Base-by-base conservation (phyloP, 2,329 filamentous ascomycete genomes). In the Graphilbum sp. region DNA sequence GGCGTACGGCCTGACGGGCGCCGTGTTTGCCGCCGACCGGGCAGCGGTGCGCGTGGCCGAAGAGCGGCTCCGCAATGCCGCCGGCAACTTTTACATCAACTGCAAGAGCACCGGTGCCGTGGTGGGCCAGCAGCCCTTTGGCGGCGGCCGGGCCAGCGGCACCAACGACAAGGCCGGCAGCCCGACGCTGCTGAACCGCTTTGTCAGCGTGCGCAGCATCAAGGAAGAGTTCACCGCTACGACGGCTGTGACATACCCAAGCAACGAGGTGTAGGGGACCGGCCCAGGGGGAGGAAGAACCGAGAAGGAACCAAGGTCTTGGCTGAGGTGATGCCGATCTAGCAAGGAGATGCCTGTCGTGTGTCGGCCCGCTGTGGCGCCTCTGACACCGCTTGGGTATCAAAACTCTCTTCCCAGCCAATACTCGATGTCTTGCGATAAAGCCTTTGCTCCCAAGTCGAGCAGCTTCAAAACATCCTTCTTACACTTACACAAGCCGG, bases 211-310 rank as follows among this genome's bases (percentile, higher is more conserved):
- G 39, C 53, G 67, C 38, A 63, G 63, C 6, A 58, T 73, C 46
- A 73, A 72, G 71, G 80, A 86, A 65, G 80, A 85, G 62, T 86
- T 83, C 49, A 59, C 62, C 43, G 60, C 72, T 4, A 76, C 72
- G 25, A 66, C 67, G 25, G 63, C 66, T 54, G 75, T 85, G 24
- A 55, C 55, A 37, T 86, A 86, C 55, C 75, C 77, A 17, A 83
- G 78, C 59, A 85, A 85, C 55, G 75, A 78, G 57, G 57, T 66
- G 17, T 75, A 55, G 29, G n/a, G n/a, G n/a, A n/a, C n/a, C n/a
- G n/a, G n/a, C n/a, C n/a, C n/a, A n/a, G n/a, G n/a, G n/a, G n/a
- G n/a, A n/a, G n/a, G n/a, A n/a, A n/a, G n/a, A n/a, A n/a, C n/a
- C n/a, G n/a, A n/a, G n/a, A n/a, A n/a, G n/a, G n/a, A n/a, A n/a